These are phyloP conservation scores for Ambrosia artemisiifolia DNA, from an alignment of 129 eudicot genomes.

Conservation along the genomic window DNA sequence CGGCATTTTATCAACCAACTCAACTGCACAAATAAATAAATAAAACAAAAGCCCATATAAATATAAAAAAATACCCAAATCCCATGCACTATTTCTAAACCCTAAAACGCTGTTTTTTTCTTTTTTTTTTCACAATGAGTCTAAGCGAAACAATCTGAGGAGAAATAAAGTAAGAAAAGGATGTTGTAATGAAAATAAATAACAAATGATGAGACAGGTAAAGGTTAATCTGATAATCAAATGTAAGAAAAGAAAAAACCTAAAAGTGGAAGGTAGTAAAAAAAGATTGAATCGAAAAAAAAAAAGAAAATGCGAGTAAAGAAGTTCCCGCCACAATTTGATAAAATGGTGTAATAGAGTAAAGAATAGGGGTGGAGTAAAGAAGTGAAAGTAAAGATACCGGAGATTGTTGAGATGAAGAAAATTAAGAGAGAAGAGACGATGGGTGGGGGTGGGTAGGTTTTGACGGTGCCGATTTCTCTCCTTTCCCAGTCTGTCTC, in stretches of 20 bases:
- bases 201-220: constrained; percentile 7
- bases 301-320: background rate
- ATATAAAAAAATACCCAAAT: constrained; percentile 9
- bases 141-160: background rate
- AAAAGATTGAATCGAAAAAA: background rate
- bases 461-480: constrained; percentile 19
- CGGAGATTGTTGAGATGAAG: background rate
- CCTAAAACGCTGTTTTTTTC: constrained; percentile 28
- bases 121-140: too few species aligned
- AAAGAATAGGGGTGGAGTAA: background rate
- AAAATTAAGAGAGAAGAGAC: background rate
- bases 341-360: constrained; percentile 7
- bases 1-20: constrained; percentile 60
- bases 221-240: background rate
- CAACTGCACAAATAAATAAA: constrained; percentile 15
- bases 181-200: constrained; percentile 6
- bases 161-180: background rate
- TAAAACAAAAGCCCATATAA: background rate
- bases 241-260: background rate
- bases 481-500: constrained; percentile 10
- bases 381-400: constrained; percentile 3
- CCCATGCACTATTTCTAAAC: constrained; percentile 21
- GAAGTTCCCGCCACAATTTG: constrained; percentile 41
- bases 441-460: constrained; percentile 5
- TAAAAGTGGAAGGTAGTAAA: background rate